These are phyloP conservation scores for Penicillium cosmopolitanum DNA, from an alignment of 495 filamentous ascomycete species.

Conservation along the genomic window DNA sequence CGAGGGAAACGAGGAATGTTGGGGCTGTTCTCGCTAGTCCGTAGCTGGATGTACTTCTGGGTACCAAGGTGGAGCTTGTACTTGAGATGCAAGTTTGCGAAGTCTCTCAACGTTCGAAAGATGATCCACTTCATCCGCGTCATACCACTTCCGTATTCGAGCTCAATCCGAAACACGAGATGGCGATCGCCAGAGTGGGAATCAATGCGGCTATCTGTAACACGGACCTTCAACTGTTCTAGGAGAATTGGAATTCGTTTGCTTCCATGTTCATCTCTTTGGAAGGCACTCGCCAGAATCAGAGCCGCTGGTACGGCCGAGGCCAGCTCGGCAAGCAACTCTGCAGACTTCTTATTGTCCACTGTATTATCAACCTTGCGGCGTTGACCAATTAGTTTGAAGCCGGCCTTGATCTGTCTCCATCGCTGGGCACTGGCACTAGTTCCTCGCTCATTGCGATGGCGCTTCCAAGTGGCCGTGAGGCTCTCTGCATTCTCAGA, in stretches of 20 bases:
- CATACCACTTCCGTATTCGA: slow-evolving; percentile 95
- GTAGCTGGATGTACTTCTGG: slow-evolving; percentile 74
- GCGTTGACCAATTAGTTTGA: slow-evolving; percentile 77
- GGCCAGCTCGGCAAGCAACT: slow-evolving; percentile 91
- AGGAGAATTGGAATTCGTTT: slow-evolving; percentile 91
- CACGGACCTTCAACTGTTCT: slow-evolving; percentile 89
- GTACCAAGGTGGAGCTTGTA: slow-evolving; percentile 84
- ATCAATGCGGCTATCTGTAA: slow-evolving; percentile 76
- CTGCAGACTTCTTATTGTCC: slow-evolving; percentile 93
- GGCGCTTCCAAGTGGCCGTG: slow-evolving; percentile 55
- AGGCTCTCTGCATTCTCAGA: slow-evolving; percentile 57
- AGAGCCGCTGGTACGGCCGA: slow-evolving; percentile 90
- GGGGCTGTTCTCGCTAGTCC: slow-evolving; percentile 54
- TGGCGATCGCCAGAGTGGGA: slow-evolving; percentile 73
- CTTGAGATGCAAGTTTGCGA: slow-evolving; percentile 88
- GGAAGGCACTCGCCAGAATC: slow-evolving; percentile 95
- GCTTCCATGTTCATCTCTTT: slow-evolving; percentile 94
- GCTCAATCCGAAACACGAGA: slow-evolving; percentile 83
- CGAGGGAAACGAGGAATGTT: slow-evolving; percentile 84
- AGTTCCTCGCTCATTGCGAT: slow-evolving; percentile 62
- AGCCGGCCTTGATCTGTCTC: slow-evolving; percentile 80
- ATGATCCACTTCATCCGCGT: slow-evolving; percentile 98
- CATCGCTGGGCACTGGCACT: slow-evolving; percentile 85
- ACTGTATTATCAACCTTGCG: slow-evolving; percentile 81
- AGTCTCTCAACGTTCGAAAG: slow-evolving; percentile 81